phyloP scores from a whole-genome alignment of 352 stramenopile genomes.

The Nannochloropsis limnetica region DNA sequence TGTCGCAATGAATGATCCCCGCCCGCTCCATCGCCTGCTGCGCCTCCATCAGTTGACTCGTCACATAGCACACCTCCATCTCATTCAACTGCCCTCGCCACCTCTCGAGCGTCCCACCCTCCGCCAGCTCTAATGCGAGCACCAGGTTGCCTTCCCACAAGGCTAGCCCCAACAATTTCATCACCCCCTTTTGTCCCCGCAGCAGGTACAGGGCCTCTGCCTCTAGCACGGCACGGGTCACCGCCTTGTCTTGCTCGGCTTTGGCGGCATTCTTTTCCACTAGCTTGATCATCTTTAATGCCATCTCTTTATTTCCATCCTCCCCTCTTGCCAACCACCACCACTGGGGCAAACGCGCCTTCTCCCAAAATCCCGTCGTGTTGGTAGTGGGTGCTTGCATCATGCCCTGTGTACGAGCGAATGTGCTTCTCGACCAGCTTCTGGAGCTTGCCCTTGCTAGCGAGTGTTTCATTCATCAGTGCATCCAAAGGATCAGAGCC shows the following conservation, averaged over 20 bases:
- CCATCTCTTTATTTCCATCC: too few species aligned
- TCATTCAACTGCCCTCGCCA: background rate
- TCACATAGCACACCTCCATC: background rate
- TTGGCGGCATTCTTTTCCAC: too few species aligned
- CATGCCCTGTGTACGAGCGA: too few species aligned
- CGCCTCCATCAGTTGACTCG: slow-evolving; percentile 58
- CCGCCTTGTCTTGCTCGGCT: background rate
- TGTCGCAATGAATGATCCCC: slow-evolving; percentile 88
- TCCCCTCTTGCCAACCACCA: too few species aligned
- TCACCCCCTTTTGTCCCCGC: background rate
- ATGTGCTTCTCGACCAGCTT: too few species aligned
- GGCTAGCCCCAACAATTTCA: background rate
- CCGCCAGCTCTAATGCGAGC: background rate
- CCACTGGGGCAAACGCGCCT: too few species aligned
- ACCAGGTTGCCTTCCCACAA: background rate
- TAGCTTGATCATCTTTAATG: too few species aligned
- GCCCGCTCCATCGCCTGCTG: slow-evolving; percentile 64
- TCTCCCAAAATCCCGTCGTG: too few species aligned
- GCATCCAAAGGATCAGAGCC: too few species aligned
- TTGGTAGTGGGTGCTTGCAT: too few species aligned
- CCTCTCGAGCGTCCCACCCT: background rate
- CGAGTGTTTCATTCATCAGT: too few species aligned
- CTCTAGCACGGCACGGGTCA: background rate
- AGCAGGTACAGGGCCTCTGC: background rate
- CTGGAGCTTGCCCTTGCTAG: too few species aligned